phyloP scores from a whole-genome alignment of 495 filamentous ascomycete genomes.

The Penicillium samsonianum region DNA sequence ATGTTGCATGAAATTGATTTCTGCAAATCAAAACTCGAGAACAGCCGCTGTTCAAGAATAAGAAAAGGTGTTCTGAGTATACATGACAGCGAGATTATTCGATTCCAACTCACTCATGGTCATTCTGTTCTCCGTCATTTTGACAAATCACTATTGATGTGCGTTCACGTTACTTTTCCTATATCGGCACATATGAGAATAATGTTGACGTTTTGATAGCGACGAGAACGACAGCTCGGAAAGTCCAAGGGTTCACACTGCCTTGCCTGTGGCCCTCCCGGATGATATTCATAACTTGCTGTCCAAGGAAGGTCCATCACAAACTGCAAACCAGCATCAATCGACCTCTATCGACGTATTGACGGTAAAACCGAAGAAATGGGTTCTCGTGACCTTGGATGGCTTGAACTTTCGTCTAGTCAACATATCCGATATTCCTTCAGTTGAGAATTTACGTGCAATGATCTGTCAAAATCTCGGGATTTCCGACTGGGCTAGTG shows the following conservation, averaged over 20 bases:
- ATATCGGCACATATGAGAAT: not conserved
- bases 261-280: not conserved
- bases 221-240: not conserved
- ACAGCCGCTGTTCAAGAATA: slow-evolving; percentile 10
- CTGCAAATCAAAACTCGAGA: slow-evolving; percentile 15
- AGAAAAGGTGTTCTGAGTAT: slow-evolving; percentile 18
- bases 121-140: slow-evolving; percentile 1
- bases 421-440: too few relatives aligned
- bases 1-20: slow-evolving; percentile 19
- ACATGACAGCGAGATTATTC: slow-evolving; percentile 13
- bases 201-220: not conserved
- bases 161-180: not conserved
- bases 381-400: too few relatives aligned
- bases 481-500: too few relatives aligned
- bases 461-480: too few relatives aligned
- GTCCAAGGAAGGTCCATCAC: too few relatives aligned
- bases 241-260: not conserved
- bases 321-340: too few relatives aligned
- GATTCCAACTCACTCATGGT: slow-evolving; percentile 12
- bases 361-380: too few relatives aligned
- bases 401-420: too few relatives aligned
- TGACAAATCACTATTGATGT: not conserved
- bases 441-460: too few relatives aligned
- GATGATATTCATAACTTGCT: too few relatives aligned
- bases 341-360: too few relatives aligned